A percentile compares a stretch with the other conserved stretches of the same genome.
Conservation (phyloP, 805 yeast species). For the Brettanomyces bruxellensis region DNA sequence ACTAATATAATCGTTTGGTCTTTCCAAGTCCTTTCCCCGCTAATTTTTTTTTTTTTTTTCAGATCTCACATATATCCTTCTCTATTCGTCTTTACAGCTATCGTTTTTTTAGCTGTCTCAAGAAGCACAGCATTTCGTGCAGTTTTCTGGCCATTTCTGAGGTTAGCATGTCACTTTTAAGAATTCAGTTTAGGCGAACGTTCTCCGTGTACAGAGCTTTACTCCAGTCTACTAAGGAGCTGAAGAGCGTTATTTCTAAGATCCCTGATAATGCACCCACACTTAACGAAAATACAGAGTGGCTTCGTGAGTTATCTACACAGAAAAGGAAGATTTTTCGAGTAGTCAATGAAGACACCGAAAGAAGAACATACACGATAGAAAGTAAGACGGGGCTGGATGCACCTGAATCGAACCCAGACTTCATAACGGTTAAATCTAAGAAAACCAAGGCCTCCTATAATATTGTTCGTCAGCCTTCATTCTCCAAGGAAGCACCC, state of each 20-base stretch:
- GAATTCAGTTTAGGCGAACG: too few species aligned
- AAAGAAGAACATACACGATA: slow-evolving; percentile 14
- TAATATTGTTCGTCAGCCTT: slow-evolving; percentile 11
- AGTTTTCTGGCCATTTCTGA: too few species aligned
- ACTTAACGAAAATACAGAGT: slow-evolving; percentile 22
- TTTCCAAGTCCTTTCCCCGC: too few species aligned
- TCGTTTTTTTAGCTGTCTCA: too few species aligned
- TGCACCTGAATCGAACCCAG: slow-evolving; percentile 10
- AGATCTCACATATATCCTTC: too few species aligned
- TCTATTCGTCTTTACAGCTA: too few species aligned
- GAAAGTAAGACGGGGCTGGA: slow-evolving; percentile 13
- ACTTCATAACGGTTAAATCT: slow-evolving; percentile 6
- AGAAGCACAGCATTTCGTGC: too few species aligned
- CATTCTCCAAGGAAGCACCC: neutral
- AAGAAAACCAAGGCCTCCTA: slow-evolving; percentile 5
- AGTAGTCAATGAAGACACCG: slow-evolving; percentile 9
- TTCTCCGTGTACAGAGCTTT: neutral
- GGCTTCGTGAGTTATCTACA: slow-evolving; percentile 18
- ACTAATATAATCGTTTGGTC: too few species aligned
- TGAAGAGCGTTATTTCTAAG: neutral
- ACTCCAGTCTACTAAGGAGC: too few species aligned
- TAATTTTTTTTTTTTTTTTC: too few species aligned
- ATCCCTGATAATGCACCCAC: slow-evolving; percentile 31
- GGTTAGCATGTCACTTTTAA: too few species aligned
- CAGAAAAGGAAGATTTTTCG: neutral